phyloP scores from a whole-genome alignment of 148 eudicot genomes.

The Dianthus caryophyllus region DNA sequence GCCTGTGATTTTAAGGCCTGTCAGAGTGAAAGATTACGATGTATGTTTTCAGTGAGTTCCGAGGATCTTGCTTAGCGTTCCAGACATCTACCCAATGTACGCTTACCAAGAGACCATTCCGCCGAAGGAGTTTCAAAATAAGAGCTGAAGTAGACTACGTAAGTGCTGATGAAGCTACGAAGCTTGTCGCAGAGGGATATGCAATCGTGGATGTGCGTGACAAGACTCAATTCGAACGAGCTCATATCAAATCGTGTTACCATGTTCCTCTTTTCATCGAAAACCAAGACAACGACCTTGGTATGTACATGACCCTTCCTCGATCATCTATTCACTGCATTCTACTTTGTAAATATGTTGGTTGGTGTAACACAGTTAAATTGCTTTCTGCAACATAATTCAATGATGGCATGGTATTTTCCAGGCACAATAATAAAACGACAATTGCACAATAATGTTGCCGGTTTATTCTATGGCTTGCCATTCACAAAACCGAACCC shows the following conservation, averaged over 20 bases:
- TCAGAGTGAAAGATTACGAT: conserved; percentile 30
- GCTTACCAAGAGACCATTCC: conserved; percentile 28
- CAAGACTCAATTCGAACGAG: conserved; percentile 58
- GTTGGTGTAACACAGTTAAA: background rate
- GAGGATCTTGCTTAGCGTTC: conserved; percentile 48
- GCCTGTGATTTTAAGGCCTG: background rate
- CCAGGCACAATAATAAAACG: conserved; percentile 80
- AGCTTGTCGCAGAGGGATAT: conserved; percentile 70
- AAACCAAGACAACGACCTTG: conserved; percentile 74
- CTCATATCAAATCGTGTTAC: conserved; percentile 75
- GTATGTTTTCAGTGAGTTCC: conserved; percentile 56
- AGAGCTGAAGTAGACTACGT: conserved; percentile 69
- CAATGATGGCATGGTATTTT: conserved; percentile 10
- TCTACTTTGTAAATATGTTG: background rate
- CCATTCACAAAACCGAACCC: conserved; percentile 89
- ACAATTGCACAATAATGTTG: conserved; percentile 75
- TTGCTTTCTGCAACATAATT: background rate
- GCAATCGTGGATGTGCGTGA: conserved; percentile 79
- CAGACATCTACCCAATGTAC: conserved; percentile 33
- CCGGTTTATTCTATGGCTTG: conserved; percentile 82
- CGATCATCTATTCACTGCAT: background rate
- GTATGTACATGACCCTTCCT: conserved; percentile 28
- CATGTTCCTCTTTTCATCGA: conserved; percentile 86
- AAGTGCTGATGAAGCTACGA: conserved; percentile 71
- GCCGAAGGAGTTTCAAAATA: conserved; percentile 33